Conservation (phyloP, 2,329 filamentous ascomycete species). For the Akanthomyces dipterigenus region DNA sequence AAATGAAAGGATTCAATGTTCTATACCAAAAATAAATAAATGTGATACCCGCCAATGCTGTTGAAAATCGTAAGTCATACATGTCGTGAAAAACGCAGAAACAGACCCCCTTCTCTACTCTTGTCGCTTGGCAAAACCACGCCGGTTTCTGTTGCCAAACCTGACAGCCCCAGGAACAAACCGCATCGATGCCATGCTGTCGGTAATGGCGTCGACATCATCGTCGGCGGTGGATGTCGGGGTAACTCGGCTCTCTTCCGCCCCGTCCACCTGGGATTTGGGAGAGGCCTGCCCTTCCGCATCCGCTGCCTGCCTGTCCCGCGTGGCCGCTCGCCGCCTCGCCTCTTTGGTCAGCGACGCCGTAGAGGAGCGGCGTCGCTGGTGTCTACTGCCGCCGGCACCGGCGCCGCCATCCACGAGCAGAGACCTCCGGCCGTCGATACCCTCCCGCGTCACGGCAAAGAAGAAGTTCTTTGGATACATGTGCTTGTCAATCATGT, state of each 20-base stretch:
- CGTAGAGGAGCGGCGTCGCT: conserved; percentile 42
- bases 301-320: conserved; percentile 18
- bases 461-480: conserved; percentile 90
- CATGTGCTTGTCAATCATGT: conserved; percentile 90
- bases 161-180: conserved; percentile 63
- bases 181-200: conserved; percentile 63
- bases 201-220: conserved; percentile 55
- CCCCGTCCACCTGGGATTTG: background rate
- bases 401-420: conserved; percentile 47
- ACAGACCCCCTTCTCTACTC: no score
- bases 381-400: conserved; percentile 26
- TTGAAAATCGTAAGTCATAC: background rate
- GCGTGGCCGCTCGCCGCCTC: conserved; percentile 27
- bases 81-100: background rate
- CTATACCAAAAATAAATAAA: background rate
- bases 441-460: conserved; percentile 77
- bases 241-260: conserved; percentile 3
- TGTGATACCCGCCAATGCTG: background rate
- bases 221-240: conserved; percentile 17
- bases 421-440: conserved; percentile 77
- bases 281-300: background rate
- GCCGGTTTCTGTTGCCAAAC: conserved; percentile 50
- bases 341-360: conserved; percentile 27
- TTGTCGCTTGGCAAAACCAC: conserved; percentile 35
- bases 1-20: background rate